A percentile compares a stretch with the other conserved stretches of the same genome.
phyloP scores from a whole-genome alignment of 495 filamentous ascomycete genomes.

The Penicillium ucsense region DNA sequence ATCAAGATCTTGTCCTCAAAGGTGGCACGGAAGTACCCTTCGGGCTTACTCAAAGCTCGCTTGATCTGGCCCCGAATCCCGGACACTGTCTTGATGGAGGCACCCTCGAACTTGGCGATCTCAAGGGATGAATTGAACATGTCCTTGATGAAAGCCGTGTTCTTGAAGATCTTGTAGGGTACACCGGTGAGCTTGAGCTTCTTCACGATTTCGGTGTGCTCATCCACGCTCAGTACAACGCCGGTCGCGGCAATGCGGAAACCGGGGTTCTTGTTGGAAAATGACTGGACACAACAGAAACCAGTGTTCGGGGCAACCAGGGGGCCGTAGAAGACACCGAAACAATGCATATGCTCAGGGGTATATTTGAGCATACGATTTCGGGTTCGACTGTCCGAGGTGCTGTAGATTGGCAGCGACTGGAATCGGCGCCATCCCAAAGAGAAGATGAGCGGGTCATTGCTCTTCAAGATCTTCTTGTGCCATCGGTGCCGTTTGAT shows the following conservation, averaged over 20 bases:
- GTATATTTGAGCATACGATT: slow-evolving; percentile 98
- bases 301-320: slow-evolving; percentile 91
- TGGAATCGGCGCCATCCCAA: slow-evolving; percentile 97
- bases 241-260: slow-evolving; percentile 94
- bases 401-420: slow-evolving; percentile 83
- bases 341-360: slow-evolving; percentile 97
- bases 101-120: slow-evolving; percentile 96
- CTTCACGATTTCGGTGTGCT: slow-evolving; percentile 93
- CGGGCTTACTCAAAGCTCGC: slow-evolving; percentile 77
- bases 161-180: slow-evolving; percentile 97
- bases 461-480: slow-evolving; percentile 97
- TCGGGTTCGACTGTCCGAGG: slow-evolving; percentile 81
- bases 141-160: slow-evolving; percentile 96
- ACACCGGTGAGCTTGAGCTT: slow-evolving; percentile 91
- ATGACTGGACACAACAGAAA: slow-evolving; percentile 86
- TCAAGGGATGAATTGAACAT: slow-evolving; percentile 93
- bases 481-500: slow-evolving; percentile 98
- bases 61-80: slow-evolving; percentile 96
- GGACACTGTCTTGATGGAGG: slow-evolving; percentile 88
- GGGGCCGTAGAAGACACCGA: slow-evolving; percentile 89
- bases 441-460: slow-evolving; percentile 93
- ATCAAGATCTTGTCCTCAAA: slow-evolving; percentile 98
- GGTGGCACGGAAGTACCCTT: slow-evolving; percentile 89
- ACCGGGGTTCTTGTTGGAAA: slow-evolving; percentile 77
- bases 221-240: slow-evolving; percentile 84